Base-by-base conservation (phyloP, 2,329 filamentous ascomycete species). In the Epichloe sibirici region DNA sequence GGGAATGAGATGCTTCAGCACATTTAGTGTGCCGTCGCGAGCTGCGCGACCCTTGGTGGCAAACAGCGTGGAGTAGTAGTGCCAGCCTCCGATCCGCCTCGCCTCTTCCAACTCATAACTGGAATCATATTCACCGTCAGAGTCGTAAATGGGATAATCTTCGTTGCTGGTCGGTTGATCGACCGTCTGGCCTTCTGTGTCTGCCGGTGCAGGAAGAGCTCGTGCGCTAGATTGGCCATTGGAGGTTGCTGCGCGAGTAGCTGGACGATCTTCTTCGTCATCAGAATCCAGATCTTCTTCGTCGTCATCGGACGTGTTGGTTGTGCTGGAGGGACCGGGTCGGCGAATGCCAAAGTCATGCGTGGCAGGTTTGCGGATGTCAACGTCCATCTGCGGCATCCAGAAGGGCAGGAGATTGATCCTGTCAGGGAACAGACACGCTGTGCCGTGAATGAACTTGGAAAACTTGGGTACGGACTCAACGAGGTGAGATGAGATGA, bases 381-480 rank as follows among this genome's bases (percentile, higher is more conserved):
- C 93, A 25, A 94, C 83, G 59, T 95, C 85, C 93, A 98, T 98
- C 70, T 98, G 93, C 1, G 93, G 93, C 75, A 91, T 88, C 93
- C 93, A 98, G 74, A 88, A 98, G 0, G 93, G 93, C 5, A 98
- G 75, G 12, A 98, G 77, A 47, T 96, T 76, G 68, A 98, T 98
- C 52, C 86, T 82, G 45, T 83, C 79, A 0, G 90, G 90, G 67
- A 96, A 94, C 45, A 98, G 72, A 11, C 82, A 87, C 9, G 91
- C 91, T 2, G 85, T 90, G 54, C 93, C 93, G 68, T 98, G 93
- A 54, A 98, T 97, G 68, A 97, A 98, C 71, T 98, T 98, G 64
- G 90, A 96, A 70, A 97, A 98, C 66, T 98, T 98, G 56, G 93
- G 93, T 2, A 98, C 90, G n/a, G 93, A 90, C 71, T 98, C 93